Conservation (phyloP, 164 flowering plant genomes). For the Dillenia turbinata region DNA sequence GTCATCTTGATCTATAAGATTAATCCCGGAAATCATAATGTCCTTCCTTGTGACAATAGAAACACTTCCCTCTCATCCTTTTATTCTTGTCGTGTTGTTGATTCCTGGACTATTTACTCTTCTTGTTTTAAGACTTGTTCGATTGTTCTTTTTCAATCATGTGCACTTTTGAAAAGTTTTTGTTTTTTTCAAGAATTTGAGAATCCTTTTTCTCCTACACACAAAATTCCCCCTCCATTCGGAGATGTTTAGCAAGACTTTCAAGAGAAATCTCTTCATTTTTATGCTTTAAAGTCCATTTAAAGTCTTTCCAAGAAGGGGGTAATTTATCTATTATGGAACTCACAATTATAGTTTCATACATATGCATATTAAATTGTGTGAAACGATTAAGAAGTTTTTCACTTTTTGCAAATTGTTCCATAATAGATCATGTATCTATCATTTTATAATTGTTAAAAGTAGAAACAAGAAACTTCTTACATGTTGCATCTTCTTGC, state of each 20-base stretch:
- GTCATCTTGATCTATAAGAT: neutral
- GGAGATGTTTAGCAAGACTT: neutral
- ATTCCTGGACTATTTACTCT: neutral
- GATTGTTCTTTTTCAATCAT: neutral
- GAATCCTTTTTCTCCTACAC: too few relatives aligned
- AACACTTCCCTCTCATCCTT: neutral
- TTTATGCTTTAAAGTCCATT: neutral
- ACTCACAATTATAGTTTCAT: neutral
- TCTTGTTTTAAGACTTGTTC: neutral
- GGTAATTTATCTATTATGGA: neutral
- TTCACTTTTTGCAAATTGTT: neutral
- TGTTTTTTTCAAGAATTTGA: neutral
- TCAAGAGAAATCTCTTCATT: neutral
- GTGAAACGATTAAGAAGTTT: neutral
- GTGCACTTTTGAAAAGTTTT: neutral
- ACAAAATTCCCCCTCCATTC: neutral
- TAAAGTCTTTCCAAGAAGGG: neutral
- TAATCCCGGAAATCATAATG: neutral
- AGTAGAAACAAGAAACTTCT: neutral
- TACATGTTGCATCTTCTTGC: neutral
- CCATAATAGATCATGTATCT: neutral
- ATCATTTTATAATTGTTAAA: conserved; percentile 1
- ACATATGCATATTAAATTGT: neutral
- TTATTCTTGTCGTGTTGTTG: neutral
- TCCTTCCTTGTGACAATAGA: neutral